phyloP scores from a whole-genome alignment of 306 rosid genomes.

The Spatholobus suberectus region DNA sequence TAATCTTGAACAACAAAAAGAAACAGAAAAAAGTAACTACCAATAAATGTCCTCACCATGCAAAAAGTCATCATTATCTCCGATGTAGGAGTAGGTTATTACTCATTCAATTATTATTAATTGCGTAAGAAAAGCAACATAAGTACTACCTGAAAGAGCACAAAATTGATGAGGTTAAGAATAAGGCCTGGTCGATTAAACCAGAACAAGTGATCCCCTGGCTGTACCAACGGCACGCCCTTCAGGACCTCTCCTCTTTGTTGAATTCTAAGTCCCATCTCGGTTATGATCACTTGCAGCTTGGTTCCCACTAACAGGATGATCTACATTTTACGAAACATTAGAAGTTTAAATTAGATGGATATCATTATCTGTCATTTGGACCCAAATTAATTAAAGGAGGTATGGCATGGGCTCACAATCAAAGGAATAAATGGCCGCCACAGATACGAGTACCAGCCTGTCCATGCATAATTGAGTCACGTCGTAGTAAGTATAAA shows the following conservation, averaged over 20 bases:
- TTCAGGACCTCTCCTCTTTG: constrained; percentile 83
- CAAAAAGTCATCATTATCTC: too few relatives aligned
- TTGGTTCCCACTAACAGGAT: constrained; percentile 82
- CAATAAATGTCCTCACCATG: too few relatives aligned
- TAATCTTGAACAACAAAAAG: too few relatives aligned
- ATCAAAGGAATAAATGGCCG: constrained; percentile 83
- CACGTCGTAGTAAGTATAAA: neutral
- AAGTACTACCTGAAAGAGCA: constrained; percentile 75
- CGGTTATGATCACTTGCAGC: constrained; percentile 85
- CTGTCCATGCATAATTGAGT: constrained; percentile 49
- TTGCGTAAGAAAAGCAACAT: neutral
- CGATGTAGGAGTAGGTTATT: too few relatives aligned
- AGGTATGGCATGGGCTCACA: constrained; percentile 57
- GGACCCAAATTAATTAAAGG: constrained; percentile 4
- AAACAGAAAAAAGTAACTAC: too few relatives aligned
- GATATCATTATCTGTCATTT: neutral
- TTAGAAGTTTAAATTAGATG: neutral
- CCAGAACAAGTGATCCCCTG: constrained; percentile 87
- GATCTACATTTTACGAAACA: constrained; percentile 51
- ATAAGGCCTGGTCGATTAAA: constrained; percentile 72
- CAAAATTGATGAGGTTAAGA: constrained; percentile 83
- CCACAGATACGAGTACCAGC: constrained; percentile 82
- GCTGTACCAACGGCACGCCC: constrained; percentile 84
- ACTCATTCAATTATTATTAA: too few relatives aligned
- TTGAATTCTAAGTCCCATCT: constrained; percentile 76